Evolutionary conservation across 1,139 yeast genomes (phyloP).

Genomic region (Hyphopichia khmerensis): DNA sequence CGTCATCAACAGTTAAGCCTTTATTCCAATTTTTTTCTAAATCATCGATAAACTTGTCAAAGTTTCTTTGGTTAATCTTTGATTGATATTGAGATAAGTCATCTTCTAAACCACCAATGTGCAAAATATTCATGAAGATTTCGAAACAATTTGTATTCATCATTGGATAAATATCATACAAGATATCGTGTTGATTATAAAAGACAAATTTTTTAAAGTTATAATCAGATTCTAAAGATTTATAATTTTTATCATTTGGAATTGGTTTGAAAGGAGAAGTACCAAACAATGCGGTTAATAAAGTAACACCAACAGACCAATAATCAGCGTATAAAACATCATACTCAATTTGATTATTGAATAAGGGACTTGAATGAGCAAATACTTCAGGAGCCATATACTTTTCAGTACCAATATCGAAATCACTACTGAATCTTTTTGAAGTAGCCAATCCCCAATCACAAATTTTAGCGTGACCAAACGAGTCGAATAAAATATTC

Average conservation of each 20-base stretch:
- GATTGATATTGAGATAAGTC: slow-evolving; percentile 22
- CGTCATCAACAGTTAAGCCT: slow-evolving; percentile 40
- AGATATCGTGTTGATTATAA: slow-evolving; percentile 30
- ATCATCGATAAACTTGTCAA: slow-evolving; percentile 27
- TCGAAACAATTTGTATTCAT: slow-evolving; percentile 38
- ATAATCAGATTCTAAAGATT: slow-evolving; percentile 26
- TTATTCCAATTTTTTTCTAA: slow-evolving; percentile 29
- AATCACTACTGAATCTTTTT: slow-evolving; percentile 34
- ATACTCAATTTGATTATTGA: slow-evolving; percentile 14
- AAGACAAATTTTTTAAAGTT: slow-evolving; percentile 40
- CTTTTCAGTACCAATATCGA: slow-evolving; percentile 56
- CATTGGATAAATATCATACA: slow-evolving; percentile 43
- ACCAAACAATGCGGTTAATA: slow-evolving; percentile 50
- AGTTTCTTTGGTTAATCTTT: slow-evolving; percentile 27
- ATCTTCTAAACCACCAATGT: slow-evolving; percentile 35
- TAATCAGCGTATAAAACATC: slow-evolving; percentile 38
- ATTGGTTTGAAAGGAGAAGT: slow-evolving; percentile 41
- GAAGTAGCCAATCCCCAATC: slow-evolving; percentile 59
- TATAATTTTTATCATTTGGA: slow-evolving; percentile 2
- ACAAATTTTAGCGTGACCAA: slow-evolving; percentile 47
- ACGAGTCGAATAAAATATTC: slow-evolving; percentile 42
- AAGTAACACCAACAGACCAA: slow-evolving; percentile 44
- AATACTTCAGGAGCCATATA: slow-evolving; percentile 58
- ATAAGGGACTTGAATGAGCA: slow-evolving; percentile 12
- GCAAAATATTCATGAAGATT: slow-evolving; percentile 33